These are phyloP conservation scores for Ogataea angusta DNA, from an alignment of 805 yeast genomes.

Conservation along the genomic window DNA sequence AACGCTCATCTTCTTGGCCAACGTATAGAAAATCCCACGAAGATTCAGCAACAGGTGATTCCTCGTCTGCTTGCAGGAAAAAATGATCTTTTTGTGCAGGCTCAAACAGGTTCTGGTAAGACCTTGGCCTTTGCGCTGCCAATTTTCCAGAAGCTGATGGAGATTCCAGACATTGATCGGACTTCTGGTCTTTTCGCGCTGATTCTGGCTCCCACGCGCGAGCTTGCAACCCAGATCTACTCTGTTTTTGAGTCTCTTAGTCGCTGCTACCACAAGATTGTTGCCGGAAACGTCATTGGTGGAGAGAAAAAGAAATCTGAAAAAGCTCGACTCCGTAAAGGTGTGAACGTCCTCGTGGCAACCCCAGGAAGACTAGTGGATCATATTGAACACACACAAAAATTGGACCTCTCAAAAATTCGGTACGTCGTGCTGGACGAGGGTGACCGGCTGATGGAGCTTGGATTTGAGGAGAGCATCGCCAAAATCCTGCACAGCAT, in stretches of 20 bases:
- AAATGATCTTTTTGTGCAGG: constrained; percentile 81
- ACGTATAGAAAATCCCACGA: constrained; percentile 67
- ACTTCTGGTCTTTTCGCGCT: constrained; percentile 85
- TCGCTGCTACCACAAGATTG: constrained; percentile 79
- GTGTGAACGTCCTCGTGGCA: constrained; percentile 92
- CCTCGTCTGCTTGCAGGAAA: constrained; percentile 52
- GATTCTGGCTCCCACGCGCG: constrained; percentile 91
- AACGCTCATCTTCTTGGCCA: constrained; percentile 52
- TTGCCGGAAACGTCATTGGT: constrained; percentile 95
- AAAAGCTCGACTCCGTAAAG: constrained; percentile 92
- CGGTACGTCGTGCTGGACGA: constrained; percentile 93
- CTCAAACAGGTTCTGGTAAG: constrained; percentile 98
- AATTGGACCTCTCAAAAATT: constrained; percentile 67
- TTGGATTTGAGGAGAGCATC: constrained; percentile 94
- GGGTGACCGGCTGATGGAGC: constrained; percentile 93
- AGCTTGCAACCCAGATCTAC: constrained; percentile 86
- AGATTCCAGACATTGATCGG: constrained; percentile 49
- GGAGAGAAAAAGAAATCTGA: constrained; percentile 98
- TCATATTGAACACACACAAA: constrained; percentile 85
- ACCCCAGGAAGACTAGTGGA: constrained; percentile 97
- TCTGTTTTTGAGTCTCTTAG: constrained; percentile 71
- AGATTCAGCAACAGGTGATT: constrained; percentile 77
- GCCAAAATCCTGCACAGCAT: constrained; percentile 66
- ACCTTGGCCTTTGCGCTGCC: constrained; percentile 88
- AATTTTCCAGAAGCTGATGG: constrained; percentile 68